Evolutionary conservation across 345 rosid genomes (phyloP).

Genomic region (Pistacia vera): DNA sequence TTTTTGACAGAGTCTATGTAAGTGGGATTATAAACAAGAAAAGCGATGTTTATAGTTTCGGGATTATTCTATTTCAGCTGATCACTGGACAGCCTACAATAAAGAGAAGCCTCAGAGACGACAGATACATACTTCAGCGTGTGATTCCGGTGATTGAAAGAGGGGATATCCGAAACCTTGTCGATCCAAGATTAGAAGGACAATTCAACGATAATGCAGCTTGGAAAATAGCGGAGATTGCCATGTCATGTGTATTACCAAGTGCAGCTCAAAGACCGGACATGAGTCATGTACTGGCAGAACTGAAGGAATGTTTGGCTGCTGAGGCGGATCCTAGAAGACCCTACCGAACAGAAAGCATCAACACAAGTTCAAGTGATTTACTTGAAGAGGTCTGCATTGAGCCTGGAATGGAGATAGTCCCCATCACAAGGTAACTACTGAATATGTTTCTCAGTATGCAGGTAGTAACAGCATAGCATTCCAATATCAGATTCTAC

Average conservation of each 20-base stretch:
- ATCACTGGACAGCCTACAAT: constrained; percentile 37
- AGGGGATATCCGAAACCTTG: constrained; percentile 34
- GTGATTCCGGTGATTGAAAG: constrained; percentile 19
- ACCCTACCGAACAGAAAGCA: background rate
- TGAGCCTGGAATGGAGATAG: background rate
- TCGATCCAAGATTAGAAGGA: constrained; percentile 20
- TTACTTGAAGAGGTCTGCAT: background rate
- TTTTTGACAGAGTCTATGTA: background rate
- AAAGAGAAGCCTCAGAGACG: constrained; percentile 4
- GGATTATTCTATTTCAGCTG: constrained; percentile 20
- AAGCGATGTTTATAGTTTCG: background rate
- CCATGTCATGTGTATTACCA: background rate
- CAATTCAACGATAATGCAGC: constrained; percentile 29
- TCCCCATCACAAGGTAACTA: background rate
- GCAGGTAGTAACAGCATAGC: background rate
- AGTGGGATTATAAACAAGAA: background rate
- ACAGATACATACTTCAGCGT: constrained; percentile 24
- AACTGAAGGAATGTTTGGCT: constrained; percentile 31
- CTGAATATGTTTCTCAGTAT: background rate
- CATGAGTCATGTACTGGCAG: constrained; percentile 20
- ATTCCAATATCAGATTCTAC: too few species aligned
- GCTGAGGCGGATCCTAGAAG: constrained; percentile 11
- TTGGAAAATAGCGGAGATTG: constrained; percentile 32
- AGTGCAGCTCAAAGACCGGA: constrained; percentile 30
- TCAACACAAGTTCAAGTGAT: background rate